Evolutionary conservation across 441 rosid genomes (phyloP), one percentile per base, ranked within the genome.

Genomic region (Adansonia madagascariensis): DNA sequence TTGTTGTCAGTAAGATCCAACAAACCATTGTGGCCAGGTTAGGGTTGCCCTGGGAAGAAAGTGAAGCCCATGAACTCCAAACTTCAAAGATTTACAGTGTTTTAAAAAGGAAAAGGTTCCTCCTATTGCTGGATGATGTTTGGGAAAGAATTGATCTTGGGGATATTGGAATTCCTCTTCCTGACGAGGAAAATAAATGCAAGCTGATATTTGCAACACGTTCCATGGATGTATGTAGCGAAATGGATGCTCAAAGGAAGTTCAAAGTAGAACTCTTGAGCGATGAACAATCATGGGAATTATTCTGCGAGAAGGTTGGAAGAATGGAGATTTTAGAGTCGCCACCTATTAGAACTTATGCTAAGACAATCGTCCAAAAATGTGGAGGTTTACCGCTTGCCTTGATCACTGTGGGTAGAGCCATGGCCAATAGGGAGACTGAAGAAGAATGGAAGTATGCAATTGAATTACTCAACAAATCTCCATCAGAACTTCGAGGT

Each of bases 311-410:
- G 17, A 84, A 82, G 73, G 64, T 80, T 41, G 83, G 84, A 57
- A 80, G 35, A 15, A 22, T 17, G 59, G 80, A 79, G 60, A 41
- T 78, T 53, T 57, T 82, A 69, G 84, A 82, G 75, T 78, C 86
- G 50, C 76, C 75, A 2, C n/a, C 78, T 0, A 27, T 84, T 73
- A 81, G 84, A 31, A 70, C 27, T 61, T 80, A 73, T 15, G 87
- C 90, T 4, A 80, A 85, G 85, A 73, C 41, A 20, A 73, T 88
- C 35, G 90, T 84, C 73, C 82, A 59, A 56, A 85, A 88, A 87
- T 88, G 91, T 71, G 88, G 89, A 61, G 91, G 90, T 47, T 79
- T 88, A 75, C 90, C 91, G 11, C 88, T 86, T 5, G 89, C 91
- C 2, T 84, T 88, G 78, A 81, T 86, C 78, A 81, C 90, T 14